Evolutionary conservation across 2,329 filamentous ascomycete species (phyloP), one percentile per base, ranked within the genome.

Genomic region (Fusarium annulatum): DNA sequence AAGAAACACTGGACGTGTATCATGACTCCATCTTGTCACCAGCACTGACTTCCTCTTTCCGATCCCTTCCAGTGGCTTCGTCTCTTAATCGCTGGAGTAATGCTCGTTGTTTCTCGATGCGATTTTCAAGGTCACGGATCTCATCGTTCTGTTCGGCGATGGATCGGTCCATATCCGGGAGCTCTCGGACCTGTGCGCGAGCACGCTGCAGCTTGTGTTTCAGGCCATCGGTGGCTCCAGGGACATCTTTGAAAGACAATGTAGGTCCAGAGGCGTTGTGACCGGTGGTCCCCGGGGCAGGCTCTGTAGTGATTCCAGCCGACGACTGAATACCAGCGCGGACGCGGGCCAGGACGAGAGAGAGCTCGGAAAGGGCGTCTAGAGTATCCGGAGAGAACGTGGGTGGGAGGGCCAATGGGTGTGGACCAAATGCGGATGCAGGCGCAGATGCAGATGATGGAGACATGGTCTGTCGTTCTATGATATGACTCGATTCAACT

Each of bases 201-300:
- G 95, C 95, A 75, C 92, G 92, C 81, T 95, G 92, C 66, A 98
- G 89, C 82, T 94, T 94, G 82, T 95, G 91, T 82, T 94, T 95
- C 77, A 98, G 86, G 41, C 89, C 88, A 78, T 94, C 93, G 3
- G 94, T 93, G 41, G 94, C 94, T 5, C 91, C 89, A 5, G 93
- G 90, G 21, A 98, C 89, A 76, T 97, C 93, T 81, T 97, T 97
- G 70, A 88, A 85, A 21, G 82, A 85, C 46, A 86, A 82, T 49
- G 80, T 79, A 78, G 81, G 77, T 63, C 83, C 80, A 63, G 76
- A 71, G 73, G 79, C 75, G 68, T 81, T 76, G 71, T 75, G 73
- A 76, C 78, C 74, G 76, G 75, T 82, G 75, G 76, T 82, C 42
- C 77, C 77, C 64, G 81, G 79, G 45, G 84, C 84, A 57, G 80